Evolutionary conservation across 768 basidiomycete genomes (phyloP).

Genomic region (Mycena indigotica): DNA sequence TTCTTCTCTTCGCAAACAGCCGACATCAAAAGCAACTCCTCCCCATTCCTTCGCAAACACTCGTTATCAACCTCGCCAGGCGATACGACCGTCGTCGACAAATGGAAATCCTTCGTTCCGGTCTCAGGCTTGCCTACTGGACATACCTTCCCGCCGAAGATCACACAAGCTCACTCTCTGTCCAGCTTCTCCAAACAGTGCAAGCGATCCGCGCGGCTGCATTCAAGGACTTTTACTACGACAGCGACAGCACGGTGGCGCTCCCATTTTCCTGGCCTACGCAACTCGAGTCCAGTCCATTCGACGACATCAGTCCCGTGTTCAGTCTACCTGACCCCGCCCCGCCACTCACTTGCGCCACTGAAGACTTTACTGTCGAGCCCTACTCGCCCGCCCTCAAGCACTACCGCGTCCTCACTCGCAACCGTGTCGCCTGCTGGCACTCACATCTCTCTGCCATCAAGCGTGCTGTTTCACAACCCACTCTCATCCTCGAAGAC

Average conservation of each 20-base stretch:
- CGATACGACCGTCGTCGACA: neutral
- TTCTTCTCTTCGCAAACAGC: neutral
- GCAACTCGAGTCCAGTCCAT: neutral
- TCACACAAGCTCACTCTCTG: neutral
- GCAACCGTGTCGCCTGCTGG: conserved; percentile 70
- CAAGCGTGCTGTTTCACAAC: conserved; percentile 33
- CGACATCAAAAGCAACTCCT: neutral
- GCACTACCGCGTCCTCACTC: conserved; percentile 54
- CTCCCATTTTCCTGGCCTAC: conserved; percentile 1
- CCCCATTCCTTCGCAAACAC: neutral
- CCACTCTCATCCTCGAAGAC: conserved; percentile 69
- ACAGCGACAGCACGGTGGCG: neutral
- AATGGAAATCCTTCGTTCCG: neutral
- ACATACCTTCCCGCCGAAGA: neutral
- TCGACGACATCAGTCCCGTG: neutral
- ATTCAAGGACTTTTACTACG: neutral
- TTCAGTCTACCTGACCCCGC: neutral
- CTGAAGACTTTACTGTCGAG: conserved; percentile 39
- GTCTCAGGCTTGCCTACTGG: neutral
- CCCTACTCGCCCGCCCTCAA: conserved; percentile 41
- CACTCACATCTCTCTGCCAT: conserved; percentile 64
- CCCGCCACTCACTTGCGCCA: conserved; percentile 45
- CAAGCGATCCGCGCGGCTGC: neutral
- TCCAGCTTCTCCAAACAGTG: neutral
- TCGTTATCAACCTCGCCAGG: neutral